These are phyloP conservation scores for Lasiosphaeriaceae sp. DNA, from an alignment of 495 filamentous ascomycete genomes.

Conservation along the genomic window DNA sequence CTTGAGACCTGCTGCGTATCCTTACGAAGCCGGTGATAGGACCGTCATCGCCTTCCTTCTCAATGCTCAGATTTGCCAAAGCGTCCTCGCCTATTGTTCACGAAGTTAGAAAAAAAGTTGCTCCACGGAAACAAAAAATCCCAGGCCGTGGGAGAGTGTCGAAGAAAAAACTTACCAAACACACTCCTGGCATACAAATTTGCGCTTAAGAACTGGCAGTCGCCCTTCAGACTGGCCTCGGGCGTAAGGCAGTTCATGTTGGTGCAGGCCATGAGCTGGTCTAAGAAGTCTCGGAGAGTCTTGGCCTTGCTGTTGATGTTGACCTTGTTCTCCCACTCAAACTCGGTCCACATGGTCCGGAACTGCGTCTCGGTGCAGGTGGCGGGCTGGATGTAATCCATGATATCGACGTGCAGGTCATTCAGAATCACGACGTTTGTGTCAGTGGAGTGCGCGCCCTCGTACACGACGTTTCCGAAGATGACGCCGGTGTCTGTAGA, in stretches of 20 bases:
- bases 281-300: constrained; percentile 85
- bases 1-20: constrained; percentile 96
- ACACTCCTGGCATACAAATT: constrained; percentile 97
- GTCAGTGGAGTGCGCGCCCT: constrained; percentile 91
- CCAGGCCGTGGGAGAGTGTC: constrained; percentile 1
- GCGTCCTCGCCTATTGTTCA: constrained; percentile 83
- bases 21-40: constrained; percentile 98
- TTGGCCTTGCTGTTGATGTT: constrained; percentile 98
- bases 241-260: constrained; percentile 99
- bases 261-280: constrained; percentile 92
- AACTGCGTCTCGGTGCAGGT: constrained; percentile 97
- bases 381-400: constrained; percentile 99
- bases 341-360: constrained; percentile 99
- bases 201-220: constrained; percentile 96
- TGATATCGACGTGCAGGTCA: constrained; percentile 98
- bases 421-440: constrained; percentile 97
- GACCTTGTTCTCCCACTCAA: constrained; percentile 99
- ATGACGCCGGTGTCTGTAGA: constrained; percentile 99
- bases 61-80: constrained; percentile 94
- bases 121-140: constrained; percentile 1
- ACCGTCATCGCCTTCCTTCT: constrained; percentile 93
- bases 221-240: constrained; percentile 92
- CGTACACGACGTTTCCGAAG: constrained; percentile 98
- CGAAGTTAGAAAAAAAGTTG: not conserved
- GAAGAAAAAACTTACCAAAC: constrained; percentile 74